Base-by-base conservation (phyloP, 441 rosid species). In the Mallotus japonicus region DNA sequence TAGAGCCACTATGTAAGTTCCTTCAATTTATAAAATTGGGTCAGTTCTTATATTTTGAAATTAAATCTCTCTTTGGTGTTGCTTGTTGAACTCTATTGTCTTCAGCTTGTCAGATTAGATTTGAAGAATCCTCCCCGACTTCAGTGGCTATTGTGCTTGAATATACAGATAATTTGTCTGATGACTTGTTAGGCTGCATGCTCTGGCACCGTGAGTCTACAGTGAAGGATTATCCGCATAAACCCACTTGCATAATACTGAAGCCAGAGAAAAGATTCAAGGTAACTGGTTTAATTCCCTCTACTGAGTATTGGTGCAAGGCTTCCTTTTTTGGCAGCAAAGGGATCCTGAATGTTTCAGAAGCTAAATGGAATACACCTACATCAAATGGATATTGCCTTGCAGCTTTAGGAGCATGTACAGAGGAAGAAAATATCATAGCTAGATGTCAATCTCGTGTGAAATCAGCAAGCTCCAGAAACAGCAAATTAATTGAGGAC, bases 261-360 rank as follows among this genome's bases (percentile, higher is more conserved):
- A 81, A 66, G 73, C 95, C 90, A 20, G 83, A 85, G 58, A 83
- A 62, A 49, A 85, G 80, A 78, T 87, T 81, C 80, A 76, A 78
- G 67, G 81, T 93, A 73, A 81, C 78, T 3, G 90, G 84, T 73
- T 85, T 93, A 67, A 79, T 79, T 69, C 89, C 90, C 1, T 84
- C 81, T 17, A 89, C 91, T 0, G 85, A 88, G 80, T 93, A 88
- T 79, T 65, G 78, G 47, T 88, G 89, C 79, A 90, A 80, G 82
- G 85, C 83, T 62, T 86, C 86, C 74, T 67, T 83, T 53, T 85
- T 78, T 60, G 75, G 83, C 75, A 83, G 85, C 51, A 67, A 67
- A 6, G 79, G 74, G 37, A 87, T 85, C 75, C 78, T 86, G 51
- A 87, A 78, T 46, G 82, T 76, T 74, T 83, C 80, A 63, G 92